phyloP scores from a whole-genome alignment of 2,329 filamentous ascomycete species.

The Pseudogymnoascus sp. region DNA sequence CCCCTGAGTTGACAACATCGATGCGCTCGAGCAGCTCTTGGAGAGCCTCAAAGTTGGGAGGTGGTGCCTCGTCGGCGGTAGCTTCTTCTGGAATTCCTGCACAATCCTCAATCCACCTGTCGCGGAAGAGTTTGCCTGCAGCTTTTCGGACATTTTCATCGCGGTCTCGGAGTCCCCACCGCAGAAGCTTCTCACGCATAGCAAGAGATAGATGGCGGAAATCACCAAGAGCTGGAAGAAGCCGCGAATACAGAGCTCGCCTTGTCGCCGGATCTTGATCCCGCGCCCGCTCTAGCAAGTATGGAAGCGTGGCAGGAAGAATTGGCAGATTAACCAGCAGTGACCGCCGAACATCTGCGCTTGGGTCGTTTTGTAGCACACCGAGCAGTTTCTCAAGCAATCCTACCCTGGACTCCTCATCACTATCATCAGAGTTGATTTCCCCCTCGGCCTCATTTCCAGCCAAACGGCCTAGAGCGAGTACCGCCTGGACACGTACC shows the following conservation, averaged over 20 bases:
- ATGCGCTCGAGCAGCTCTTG: constrained; percentile 89
- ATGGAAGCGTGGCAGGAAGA: constrained; percentile 71
- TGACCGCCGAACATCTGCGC: constrained; percentile 82
- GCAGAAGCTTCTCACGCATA: constrained; percentile 88
- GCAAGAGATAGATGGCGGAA: constrained; percentile 88
- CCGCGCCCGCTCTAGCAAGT: constrained; percentile 79
- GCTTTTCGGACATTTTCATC: constrained; percentile 93
- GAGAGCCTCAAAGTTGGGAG: constrained; percentile 71
- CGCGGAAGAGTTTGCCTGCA: constrained; percentile 78
- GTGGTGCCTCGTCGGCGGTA: constrained; percentile 39
- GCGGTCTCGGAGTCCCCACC: constrained; percentile 89
- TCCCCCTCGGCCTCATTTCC: constrained; percentile 67
- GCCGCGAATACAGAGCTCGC: constrained; percentile 74
- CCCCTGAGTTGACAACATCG: constrained; percentile 81
- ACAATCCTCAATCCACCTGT: constrained; percentile 97
- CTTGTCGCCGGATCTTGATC: constrained; percentile 81
- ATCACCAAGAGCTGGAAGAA: constrained; percentile 83
- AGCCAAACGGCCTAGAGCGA: constrained; percentile 79
- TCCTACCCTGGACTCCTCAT: constrained; percentile 58
- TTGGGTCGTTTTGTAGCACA: constrained; percentile 86
- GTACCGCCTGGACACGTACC: constrained; percentile 83
- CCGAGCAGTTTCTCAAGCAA: constrained; percentile 77
- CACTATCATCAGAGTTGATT: constrained; percentile 60
- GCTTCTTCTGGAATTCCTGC: constrained; percentile 56
- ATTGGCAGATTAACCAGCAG: constrained; percentile 87